Percentiles rank a stretch among this genome's conserved stretches.
Conservation (phyloP, 2,329 filamentous ascomycete species). For the Coniella lustricola region DNA sequence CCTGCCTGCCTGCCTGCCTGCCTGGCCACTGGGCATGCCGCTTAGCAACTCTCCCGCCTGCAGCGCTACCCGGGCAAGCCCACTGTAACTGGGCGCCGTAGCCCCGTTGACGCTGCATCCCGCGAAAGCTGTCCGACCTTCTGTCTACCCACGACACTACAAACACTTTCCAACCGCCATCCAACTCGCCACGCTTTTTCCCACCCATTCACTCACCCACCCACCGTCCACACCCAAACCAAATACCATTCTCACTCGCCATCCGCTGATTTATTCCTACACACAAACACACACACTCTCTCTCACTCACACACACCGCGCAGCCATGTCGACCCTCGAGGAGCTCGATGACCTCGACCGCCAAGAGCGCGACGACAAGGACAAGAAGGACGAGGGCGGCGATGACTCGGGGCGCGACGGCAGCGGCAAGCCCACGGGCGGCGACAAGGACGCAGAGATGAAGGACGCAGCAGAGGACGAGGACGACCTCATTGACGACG, state of each 20-base stretch:
- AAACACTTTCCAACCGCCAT: no score
- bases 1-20: no score
- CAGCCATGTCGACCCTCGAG: slow-evolving; percentile 79
- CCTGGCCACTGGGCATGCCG: no score
- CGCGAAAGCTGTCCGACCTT: background rate
- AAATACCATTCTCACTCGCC: background rate
- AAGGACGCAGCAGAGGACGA: slow-evolving; percentile 70
- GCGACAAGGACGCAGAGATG: slow-evolving; percentile 81
- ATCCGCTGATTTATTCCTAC: background rate
- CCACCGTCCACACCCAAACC: background rate
- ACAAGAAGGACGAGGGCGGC: slow-evolving; percentile 27
- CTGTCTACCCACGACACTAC: background rate
- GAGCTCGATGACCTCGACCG: slow-evolving; percentile 86
- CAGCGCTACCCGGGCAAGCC: background rate
- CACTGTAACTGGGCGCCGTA: background rate
- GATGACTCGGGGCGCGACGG: slow-evolving; percentile 51
- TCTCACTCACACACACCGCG: background rate
- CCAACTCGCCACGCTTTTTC: background rate
- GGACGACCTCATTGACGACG: slow-evolving; percentile 73
- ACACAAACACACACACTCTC: background rate
- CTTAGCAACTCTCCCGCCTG: background rate
- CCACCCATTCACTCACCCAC: background rate
- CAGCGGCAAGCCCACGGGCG: slow-evolving; percentile 42
- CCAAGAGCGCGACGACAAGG: slow-evolving; percentile 62
- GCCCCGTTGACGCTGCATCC: background rate